phyloP scores from a whole-genome alignment of 179 eudicot species.

The Silene coronaria region DNA sequence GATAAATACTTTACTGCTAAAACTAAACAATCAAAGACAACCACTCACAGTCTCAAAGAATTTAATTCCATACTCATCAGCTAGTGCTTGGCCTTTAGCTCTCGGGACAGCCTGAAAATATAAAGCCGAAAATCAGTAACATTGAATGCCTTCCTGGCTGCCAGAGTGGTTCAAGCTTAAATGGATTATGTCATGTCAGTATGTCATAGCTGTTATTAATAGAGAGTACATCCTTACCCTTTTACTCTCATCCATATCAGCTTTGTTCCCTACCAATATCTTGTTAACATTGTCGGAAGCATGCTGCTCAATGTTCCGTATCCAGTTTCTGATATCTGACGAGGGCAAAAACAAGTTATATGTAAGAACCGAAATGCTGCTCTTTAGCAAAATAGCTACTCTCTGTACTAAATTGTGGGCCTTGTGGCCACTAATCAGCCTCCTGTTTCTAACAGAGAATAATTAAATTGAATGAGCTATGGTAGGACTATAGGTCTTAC shows the following conservation, averaged over 20 bases:
- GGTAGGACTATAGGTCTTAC: neutral
- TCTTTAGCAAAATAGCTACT: neutral
- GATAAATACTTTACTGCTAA: neutral
- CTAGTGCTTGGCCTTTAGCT: constrained; percentile 79
- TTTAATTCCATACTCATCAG: constrained; percentile 81
- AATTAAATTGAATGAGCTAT: neutral
- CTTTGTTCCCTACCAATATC: constrained; percentile 72
- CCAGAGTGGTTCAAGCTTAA: neutral
- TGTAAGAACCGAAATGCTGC: neutral
- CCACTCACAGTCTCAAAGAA: constrained; percentile 80
- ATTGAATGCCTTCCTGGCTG: neutral
- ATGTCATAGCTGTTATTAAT: neutral
- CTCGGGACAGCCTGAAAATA: constrained; percentile 69
- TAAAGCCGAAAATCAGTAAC: neutral
- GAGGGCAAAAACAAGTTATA: neutral
- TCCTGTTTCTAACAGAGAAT: too few relatives aligned
- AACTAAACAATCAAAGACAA: constrained; percentile 3
- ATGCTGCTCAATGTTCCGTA: constrained; percentile 74
- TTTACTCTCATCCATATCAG: constrained; percentile 83
- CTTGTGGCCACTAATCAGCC: too few relatives aligned
- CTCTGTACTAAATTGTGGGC: too few relatives aligned
- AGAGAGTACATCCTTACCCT: constrained; percentile 37
- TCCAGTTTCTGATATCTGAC: constrained; percentile 69
- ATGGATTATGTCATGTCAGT: neutral
- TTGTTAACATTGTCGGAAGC: constrained; percentile 77